Percentiles rank a stretch among this genome's conserved stretches.
These are phyloP conservation scores for Mangifera indica DNA, from an alignment of 345 rosid genomes.

Conservation along the genomic window DNA sequence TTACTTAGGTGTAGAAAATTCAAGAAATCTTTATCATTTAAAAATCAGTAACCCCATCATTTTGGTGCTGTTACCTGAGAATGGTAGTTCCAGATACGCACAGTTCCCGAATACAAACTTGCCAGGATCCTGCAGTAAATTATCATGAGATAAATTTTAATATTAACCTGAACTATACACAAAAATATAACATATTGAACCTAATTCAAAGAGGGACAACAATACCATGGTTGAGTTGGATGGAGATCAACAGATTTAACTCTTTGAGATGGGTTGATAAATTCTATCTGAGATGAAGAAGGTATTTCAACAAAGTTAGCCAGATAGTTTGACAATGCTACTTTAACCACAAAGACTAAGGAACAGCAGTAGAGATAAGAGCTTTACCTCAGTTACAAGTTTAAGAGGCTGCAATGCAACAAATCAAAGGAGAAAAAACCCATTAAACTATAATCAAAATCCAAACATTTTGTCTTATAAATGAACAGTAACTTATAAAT, in stretches of 20 bases:
- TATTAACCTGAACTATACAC: neutral
- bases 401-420: constrained; percentile 49
- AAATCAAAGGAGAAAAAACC: too few relatives aligned
- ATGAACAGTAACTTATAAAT: too few relatives aligned
- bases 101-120: constrained; percentile 67
- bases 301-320: constrained; percentile 18
- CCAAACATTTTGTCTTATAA: too few relatives aligned
- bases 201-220: neutral
- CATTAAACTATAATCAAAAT: too few relatives aligned
- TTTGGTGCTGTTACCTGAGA: constrained; percentile 56
- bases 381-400: constrained; percentile 46
- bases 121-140: constrained; percentile 53
- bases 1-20: neutral
- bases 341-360: neutral
- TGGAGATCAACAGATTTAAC: constrained; percentile 73
- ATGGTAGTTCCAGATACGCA: constrained; percentile 76
- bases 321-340: constrained; percentile 12
- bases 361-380: neutral
- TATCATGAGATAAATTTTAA: neutral
- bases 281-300: constrained; percentile 46
- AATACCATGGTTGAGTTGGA: constrained; percentile 71
- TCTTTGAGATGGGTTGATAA: constrained; percentile 57
- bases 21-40: neutral
- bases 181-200: too few relatives aligned
- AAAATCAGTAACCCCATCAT: too few relatives aligned